Evolutionary conservation across 257 asterid genomes (phyloP).

Genomic region (Mentha longifolia): DNA sequence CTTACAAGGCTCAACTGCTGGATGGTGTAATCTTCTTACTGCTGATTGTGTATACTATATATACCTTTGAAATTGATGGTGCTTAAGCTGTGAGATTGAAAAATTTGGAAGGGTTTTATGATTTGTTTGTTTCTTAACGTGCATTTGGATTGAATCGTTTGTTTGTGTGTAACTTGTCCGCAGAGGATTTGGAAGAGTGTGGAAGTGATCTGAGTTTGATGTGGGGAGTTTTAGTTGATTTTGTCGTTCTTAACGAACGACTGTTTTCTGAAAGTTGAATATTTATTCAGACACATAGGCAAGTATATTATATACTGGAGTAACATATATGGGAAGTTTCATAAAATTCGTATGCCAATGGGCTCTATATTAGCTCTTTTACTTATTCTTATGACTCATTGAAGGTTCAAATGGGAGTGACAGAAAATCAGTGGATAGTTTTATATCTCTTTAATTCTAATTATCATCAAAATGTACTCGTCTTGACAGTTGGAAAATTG

Average conservation of each 20-base stretch:
- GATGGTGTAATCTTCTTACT: slow-evolving; percentile 62
- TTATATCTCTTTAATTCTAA: slow-evolving; percentile 14
- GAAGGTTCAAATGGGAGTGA: background rate
- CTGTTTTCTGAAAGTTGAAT: background rate
- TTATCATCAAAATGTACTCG: background rate
- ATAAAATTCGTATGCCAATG: background rate
- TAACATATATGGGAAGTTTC: background rate
- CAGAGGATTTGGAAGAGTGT: slow-evolving; percentile 1
- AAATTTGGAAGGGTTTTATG: background rate
- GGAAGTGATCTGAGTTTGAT: background rate
- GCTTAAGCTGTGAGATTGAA: background rate
- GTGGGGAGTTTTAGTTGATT: slow-evolving; percentile 1
- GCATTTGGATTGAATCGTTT: background rate
- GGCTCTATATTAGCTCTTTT: slow-evolving; percentile 2
- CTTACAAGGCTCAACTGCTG: slow-evolving; percentile 75
- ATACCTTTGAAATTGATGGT: slow-evolving; percentile 10
- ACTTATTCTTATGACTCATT: slow-evolving; percentile 6
- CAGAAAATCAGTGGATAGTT: background rate
- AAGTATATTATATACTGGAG: too few relatives aligned
- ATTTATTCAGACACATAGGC: too few relatives aligned
- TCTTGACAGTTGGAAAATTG: slow-evolving; percentile 20
- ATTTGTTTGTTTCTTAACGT: background rate
- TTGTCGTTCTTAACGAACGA: background rate
- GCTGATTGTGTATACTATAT: slow-evolving; percentile 10
- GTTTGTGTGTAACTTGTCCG: background rate